These are phyloP conservation scores for Colletotrichum salicis DNA, from an alignment of 2,329 filamentous ascomycete species.

Conservation along the genomic window DNA sequence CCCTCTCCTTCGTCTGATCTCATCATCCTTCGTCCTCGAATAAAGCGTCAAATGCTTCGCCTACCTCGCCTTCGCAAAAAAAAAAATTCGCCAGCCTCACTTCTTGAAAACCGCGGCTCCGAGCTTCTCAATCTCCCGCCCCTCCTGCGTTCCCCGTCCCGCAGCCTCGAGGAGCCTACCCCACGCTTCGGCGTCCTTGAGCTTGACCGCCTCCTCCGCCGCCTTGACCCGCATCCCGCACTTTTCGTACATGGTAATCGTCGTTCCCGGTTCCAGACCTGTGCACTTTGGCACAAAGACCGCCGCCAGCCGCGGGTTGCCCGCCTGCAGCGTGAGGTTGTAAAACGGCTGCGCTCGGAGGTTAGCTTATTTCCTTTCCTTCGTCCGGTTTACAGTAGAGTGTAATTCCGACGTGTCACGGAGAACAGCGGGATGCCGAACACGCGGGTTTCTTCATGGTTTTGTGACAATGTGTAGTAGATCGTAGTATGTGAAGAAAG, in stretches of 20 bases:
- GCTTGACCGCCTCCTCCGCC: constrained; percentile 88
- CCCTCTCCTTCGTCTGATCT: neutral
- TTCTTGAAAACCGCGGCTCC: constrained; percentile 68
- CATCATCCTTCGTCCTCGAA: neutral
- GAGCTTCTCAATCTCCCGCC: constrained; percentile 84
- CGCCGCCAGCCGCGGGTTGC: constrained; percentile 87
- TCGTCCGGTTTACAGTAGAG: neutral
- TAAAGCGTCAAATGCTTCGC: neutral
- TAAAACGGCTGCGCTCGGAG: constrained; percentile 80
- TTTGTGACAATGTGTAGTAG: neutral
- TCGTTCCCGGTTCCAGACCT: constrained; percentile 72
- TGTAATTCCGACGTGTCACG: neutral
- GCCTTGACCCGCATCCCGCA: constrained; percentile 91
- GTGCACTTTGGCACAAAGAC: constrained; percentile 90
- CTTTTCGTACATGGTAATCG: constrained; percentile 94
- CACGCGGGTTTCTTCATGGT: neutral
- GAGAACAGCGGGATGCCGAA: neutral
- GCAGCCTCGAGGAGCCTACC: constrained; percentile 79
- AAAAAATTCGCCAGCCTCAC: neutral
- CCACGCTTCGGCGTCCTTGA: constrained; percentile 81
- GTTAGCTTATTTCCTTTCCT: neutral
- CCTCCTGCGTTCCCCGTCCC: constrained; percentile 72
- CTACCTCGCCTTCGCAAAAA: constrained; percentile 37
- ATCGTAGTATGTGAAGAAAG: neutral
- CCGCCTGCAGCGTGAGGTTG: constrained; percentile 87